Base-by-base conservation (phyloP, 345 rosid genomes). In the Xanthoceras sorbifolium region DNA sequence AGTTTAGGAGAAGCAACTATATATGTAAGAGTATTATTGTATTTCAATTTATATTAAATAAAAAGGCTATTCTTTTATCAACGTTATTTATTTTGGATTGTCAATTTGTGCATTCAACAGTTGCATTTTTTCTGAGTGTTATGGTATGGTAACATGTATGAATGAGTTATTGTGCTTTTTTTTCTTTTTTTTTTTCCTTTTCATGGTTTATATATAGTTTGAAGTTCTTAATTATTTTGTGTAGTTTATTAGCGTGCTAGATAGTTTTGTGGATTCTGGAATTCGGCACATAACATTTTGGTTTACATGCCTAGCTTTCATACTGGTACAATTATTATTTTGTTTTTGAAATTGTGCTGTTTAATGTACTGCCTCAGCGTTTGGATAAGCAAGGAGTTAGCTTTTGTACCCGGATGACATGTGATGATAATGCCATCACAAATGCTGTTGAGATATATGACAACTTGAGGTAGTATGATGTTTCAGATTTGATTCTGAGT, bases 361-460 rank as follows among this genome's bases (percentile, higher is more conserved):
- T 57, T 78, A 32, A 9, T 42, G 32, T 72, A 50, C 48, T 31
- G 46, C 62, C 79, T 76, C 84, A 90, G 90, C 81, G 78, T 64
- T 78, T 90, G 81, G 92, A 85, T 50, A 82, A 81, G 69, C 40
- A 69, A 32, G 92, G 94, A 74, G 87, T 90, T 52, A 84, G 85
- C 81, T 90, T 88, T 74, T 90, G 91, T 74, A 75, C 87, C 57
- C 85, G 89, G 73, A 85, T 83, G 1, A 86, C 93, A 9, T 69
- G 80, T 46, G 89, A 90, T 62, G 93, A 88, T 52, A 90, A 90
- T 82, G 88, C 94, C 59, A 90, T 87, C 73, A 88, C 86, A 46
- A 90, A 90, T 68, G 85, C 92, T 15, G 31, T 90, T 44, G 90
- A 88, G 76, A 90, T 90, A 63, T 90, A 90, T 67, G 89, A 87